Percentiles rank a stretch among this genome's conserved stretches.
Evolutionary conservation across 495 filamentous ascomycete genomes (phyloP).

Genomic region (Neurospora africana): DNA sequence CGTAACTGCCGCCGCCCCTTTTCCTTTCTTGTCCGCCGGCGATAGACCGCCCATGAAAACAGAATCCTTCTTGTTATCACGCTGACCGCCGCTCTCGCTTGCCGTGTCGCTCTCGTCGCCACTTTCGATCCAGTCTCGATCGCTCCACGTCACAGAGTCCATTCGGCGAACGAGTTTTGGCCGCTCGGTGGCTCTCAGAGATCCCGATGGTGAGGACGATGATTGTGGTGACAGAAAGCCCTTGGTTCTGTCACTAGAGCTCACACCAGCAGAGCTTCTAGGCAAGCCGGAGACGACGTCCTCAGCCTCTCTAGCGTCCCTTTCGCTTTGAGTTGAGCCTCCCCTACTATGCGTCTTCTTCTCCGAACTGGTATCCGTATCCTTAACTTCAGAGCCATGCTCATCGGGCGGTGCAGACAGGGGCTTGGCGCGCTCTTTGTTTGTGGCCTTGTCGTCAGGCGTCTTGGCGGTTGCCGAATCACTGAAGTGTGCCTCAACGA

Average conservation of each 20-base stretch:
- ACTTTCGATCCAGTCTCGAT: constrained; percentile 42
- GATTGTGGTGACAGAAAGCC: constrained; percentile 1
- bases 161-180: constrained; percentile 18
- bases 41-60: constrained; percentile 1
- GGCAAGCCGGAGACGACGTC: constrained; percentile 5
- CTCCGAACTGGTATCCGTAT: constrained; percentile 4
- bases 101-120: constrained; percentile 38
- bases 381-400: constrained; percentile 29
- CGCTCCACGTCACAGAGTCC: constrained; percentile 43
- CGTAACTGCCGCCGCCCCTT: not conserved
- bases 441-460: constrained; percentile 43
- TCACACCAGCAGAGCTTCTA: not conserved
- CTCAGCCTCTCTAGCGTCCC: constrained; percentile 11
- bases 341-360: not conserved
- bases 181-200: constrained; percentile 6
- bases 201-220: constrained; percentile 6
- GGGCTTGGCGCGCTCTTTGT: constrained; percentile 31
- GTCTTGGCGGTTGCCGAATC: constrained; percentile 49
- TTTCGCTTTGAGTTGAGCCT: constrained; percentile 6
- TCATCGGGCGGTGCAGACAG: constrained; percentile 23
- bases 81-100: constrained; percentile 6
- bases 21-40: constrained; percentile 6
- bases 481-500: constrained; percentile 87
- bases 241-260: constrained; percentile 1
- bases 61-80: constrained; percentile 4